Percentiles rank a stretch among this genome's conserved stretches.
These are phyloP conservation scores for Aspergillus sojae DNA, from an alignment of 2,329 filamentous ascomycete species.

Conservation along the genomic window DNA sequence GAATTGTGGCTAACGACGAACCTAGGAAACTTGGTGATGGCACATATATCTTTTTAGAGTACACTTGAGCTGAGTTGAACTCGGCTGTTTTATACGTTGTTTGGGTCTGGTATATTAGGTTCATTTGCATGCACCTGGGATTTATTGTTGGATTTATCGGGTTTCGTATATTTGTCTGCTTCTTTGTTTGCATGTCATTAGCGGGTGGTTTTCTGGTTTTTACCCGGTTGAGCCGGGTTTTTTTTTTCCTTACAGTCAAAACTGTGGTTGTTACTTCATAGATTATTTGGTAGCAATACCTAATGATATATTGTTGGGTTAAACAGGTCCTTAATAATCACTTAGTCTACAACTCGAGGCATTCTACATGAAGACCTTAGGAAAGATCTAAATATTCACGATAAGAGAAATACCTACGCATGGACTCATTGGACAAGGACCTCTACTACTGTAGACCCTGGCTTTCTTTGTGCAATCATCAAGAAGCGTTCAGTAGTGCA, in stretches of 20 bases:
- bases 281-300: constrained; percentile 18
- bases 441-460: too few relatives aligned
- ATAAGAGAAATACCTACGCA: too few relatives aligned
- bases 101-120: not conserved
- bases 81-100: constrained; percentile 4
- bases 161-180: not conserved
- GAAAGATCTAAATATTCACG: too few relatives aligned
- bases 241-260: not conserved
- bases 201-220: constrained; percentile 19
- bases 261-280: constrained; percentile 6
- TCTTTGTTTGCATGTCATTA: constrained; percentile 21
- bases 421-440: too few relatives aligned
- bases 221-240: constrained; percentile 11
- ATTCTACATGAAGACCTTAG: too few relatives aligned
- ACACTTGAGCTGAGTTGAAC: constrained; percentile 9
- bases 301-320: constrained; percentile 8
- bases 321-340: too few relatives aligned
- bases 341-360: too few relatives aligned
- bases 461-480: too few relatives aligned
- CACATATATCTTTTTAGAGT: not conserved
- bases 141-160: constrained; percentile 5
- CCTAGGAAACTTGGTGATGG: constrained; percentile 40
- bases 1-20: constrained; percentile 12
- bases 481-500: too few relatives aligned
- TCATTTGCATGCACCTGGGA: constrained; percentile 6